Evolutionary conservation across 2,329 filamentous ascomycete species (phyloP).

Genomic region (Colletotrichum sp.): DNA sequence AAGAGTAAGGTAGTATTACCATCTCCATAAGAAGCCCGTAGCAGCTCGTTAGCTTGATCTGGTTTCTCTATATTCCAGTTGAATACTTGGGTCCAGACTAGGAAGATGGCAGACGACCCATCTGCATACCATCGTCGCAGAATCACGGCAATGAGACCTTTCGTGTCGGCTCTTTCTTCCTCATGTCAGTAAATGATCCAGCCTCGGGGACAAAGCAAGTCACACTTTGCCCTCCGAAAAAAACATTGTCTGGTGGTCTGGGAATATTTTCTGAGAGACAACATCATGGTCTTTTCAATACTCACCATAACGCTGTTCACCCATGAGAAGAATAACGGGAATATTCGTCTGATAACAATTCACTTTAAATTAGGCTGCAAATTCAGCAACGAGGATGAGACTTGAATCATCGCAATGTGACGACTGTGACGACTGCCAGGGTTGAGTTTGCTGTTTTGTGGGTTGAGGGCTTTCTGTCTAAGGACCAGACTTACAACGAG

Average conservation of each 20-base stretch:
- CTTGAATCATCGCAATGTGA: background rate
- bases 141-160: accelerated
- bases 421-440: accelerated
- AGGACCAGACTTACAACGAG: background rate
- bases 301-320: background rate
- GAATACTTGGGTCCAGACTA: background rate
- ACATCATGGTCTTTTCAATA: background rate
- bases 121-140: background rate
- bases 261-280: accelerated
- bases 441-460: background rate
- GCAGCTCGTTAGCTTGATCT: accelerated
- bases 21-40: accelerated
- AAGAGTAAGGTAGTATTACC: background rate
- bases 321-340: background rate
- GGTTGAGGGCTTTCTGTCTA: accelerated
- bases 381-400: background rate
- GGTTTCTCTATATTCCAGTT: accelerated
- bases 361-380: background rate
- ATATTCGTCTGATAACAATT: background rate
- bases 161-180: background rate
- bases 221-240: too few species aligned
- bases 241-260: too few species aligned
- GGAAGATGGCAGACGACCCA: background rate
- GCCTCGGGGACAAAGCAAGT: too few species aligned
- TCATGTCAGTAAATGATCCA: accelerated